Evolutionary conservation across 2,329 filamentous ascomycete species (phyloP).

Genomic region (Aureobasidium sp.): DNA sequence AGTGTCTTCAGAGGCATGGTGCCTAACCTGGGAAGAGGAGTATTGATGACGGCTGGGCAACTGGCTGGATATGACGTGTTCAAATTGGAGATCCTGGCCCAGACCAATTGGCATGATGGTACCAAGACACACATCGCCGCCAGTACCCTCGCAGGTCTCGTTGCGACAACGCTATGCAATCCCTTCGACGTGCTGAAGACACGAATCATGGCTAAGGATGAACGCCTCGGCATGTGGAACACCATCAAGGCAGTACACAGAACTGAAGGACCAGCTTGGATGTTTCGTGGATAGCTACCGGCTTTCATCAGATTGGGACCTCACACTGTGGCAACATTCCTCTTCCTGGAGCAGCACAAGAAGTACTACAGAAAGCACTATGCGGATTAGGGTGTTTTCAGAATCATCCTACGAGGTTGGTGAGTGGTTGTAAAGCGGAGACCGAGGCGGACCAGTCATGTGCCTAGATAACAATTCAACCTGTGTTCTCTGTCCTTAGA

Average conservation of each 20-base stretch:
- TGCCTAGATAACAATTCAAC: not conserved
- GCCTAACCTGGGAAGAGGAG: conserved; percentile 72
- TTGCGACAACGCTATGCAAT: conserved; percentile 76
- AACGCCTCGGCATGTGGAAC: conserved; percentile 48
- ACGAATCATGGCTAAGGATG: conserved; percentile 64
- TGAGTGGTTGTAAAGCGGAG: not conserved
- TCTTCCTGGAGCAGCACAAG: conserved; percentile 83
- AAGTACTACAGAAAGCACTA: conserved; percentile 54
- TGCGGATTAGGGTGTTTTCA: not conserved
- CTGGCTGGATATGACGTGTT: conserved; percentile 79
- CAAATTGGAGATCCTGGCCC: conserved; percentile 60
- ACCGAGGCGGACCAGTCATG: not conserved
- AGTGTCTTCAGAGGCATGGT: conserved; percentile 79
- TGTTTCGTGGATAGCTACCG: conserved; percentile 89
- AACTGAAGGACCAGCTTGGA: conserved; percentile 68
- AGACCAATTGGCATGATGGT: conserved; percentile 59
- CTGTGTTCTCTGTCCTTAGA: not conserved
- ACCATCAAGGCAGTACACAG: conserved; percentile 61
- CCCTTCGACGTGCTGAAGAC: conserved; percentile 89
- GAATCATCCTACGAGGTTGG: not conserved
- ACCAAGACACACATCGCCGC: conserved; percentile 73
- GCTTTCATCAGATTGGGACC: conserved; percentile 60
- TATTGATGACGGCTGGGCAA: conserved; percentile 82
- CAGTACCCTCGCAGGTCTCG: conserved; percentile 70
- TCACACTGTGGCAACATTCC: conserved; percentile 79